Evolutionary conservation across 2,329 filamentous ascomycete species (phyloP), one percentile per base, ranked within the genome.

Genomic region (Alternaria angustiovoidea): DNA sequence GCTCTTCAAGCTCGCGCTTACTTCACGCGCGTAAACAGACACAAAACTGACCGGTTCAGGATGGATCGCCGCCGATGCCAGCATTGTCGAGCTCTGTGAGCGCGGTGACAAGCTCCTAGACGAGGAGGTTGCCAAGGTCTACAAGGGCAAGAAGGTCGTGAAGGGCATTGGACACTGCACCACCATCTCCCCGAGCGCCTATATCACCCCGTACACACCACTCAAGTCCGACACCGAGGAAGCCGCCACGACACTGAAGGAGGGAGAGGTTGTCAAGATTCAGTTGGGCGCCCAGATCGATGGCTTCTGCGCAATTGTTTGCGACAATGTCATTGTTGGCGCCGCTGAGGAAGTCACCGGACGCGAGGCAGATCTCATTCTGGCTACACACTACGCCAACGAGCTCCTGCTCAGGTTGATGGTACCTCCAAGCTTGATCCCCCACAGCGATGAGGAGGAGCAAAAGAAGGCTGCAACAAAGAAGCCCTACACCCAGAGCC

Each of bases 271-370:
- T 63, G 87, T 97, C 82, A 99, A 99, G 88, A 95, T 99, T 79
- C 95, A 99, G 83, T 88, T 99, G n/a, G 95, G 95, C 76, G 95
- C 95, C 53, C 95, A 99, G 84, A 97, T 99, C 66, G 93, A 98
- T 82, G 95, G 95, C 55, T 96, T 98, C 76, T 93, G 93, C 72
- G 91, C 94, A 70, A 97, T 99, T 78, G 92, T 97, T 72, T 97
- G 95, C 83, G 91, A 97, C 81, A 96, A 93, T 61, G 86, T 98
- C 69, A 80, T 97, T 60, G 90, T 96, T 28, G 84, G 85, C 48
- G 84, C 85, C 73, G 85, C 86, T 58, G 89, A 87, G 67, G 85
- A 86, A 70, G 82, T 96, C 70, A 88, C 88, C 57, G 93, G 91
- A 71, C 90, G 92, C 63, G 83, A 90, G 68, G 95, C 94, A 67